These are phyloP conservation scores for Dictyophora rubrovolvata DNA, from an alignment of 768 basidiomycete genomes.

Conservation along the genomic window DNA sequence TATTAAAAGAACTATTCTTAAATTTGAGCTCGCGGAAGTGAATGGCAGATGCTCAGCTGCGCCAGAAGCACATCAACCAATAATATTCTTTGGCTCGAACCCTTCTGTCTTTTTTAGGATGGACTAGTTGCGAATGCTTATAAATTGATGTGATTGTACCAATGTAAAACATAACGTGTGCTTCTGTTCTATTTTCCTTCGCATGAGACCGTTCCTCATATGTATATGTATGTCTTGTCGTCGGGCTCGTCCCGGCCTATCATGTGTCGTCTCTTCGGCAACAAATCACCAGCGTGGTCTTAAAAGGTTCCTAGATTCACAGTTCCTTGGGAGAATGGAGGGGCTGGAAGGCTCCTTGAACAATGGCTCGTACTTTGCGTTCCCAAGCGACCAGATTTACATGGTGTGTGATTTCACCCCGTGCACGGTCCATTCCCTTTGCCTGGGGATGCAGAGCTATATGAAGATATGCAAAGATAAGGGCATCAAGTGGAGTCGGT, in stretches of 20 bases:
- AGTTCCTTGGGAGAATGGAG: background rate
- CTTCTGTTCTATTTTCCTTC: background rate
- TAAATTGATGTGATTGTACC: background rate
- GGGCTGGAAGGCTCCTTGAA: constrained; percentile 39
- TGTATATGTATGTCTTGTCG: background rate
- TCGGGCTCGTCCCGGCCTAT: background rate
- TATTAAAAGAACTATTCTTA: no score
- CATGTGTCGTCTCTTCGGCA: background rate
- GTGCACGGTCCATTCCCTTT: constrained; percentile 23
- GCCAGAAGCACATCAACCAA: background rate
- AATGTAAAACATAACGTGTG: no score
- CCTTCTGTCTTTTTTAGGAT: background rate
- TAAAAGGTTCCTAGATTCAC: background rate
- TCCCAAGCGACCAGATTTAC: constrained; percentile 81
- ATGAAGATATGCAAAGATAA: constrained; percentile 75
- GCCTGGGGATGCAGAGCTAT: constrained; percentile 42
- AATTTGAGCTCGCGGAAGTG: no score
- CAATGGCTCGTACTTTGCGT: constrained; percentile 47
- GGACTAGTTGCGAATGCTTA: background rate
- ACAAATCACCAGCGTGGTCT: background rate
- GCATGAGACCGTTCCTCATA: background rate
- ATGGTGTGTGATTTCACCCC: constrained; percentile 57
- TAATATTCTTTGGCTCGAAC: background rate
- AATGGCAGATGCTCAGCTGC: no score
- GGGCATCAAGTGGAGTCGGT: constrained; percentile 74